These are phyloP conservation scores for Setaria viridis DNA, from an alignment of 202 grass and related monocot genomes.

Conservation along the genomic window DNA sequence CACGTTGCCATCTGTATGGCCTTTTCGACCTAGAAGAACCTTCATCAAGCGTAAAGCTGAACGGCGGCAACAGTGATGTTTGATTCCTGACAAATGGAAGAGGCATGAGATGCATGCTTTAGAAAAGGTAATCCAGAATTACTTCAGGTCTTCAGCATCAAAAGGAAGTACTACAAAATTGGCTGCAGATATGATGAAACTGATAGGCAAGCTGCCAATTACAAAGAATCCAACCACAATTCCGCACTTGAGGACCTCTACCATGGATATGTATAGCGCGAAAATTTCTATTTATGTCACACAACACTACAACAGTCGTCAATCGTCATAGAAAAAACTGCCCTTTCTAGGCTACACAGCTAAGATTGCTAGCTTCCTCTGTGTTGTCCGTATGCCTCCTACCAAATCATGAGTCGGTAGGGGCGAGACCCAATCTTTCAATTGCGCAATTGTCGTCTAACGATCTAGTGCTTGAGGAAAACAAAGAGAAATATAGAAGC, in stretches of 20 bases:
- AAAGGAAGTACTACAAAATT: neutral
- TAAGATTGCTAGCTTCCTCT: neutral
- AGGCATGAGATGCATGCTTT: neutral
- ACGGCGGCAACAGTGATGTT: slow-evolving; percentile 60
- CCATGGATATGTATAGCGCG: neutral
- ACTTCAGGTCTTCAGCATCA: neutral
- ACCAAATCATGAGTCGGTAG: neutral
- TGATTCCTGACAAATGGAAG: slow-evolving; percentile 60
- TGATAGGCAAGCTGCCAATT: neutral
- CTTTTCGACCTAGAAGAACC: slow-evolving; percentile 56
- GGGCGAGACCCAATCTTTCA: neutral
- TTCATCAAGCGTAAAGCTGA: slow-evolving; percentile 68
- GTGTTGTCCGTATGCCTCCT: neutral
- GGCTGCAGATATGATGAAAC: neutral
- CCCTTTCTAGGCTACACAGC: neutral
- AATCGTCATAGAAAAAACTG: neutral
- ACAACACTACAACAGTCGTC: neutral
- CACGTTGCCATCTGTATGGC: slow-evolving; percentile 82
- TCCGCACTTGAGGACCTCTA: neutral
- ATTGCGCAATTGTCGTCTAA: neutral
- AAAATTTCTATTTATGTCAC: neutral
- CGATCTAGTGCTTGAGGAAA: neutral
- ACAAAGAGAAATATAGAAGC: neutral
- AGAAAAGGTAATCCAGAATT: neutral
- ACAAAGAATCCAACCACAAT: neutral